phyloP scores from a whole-genome alignment of 805 yeast genomes.

The Yarrowia deformans region DNA sequence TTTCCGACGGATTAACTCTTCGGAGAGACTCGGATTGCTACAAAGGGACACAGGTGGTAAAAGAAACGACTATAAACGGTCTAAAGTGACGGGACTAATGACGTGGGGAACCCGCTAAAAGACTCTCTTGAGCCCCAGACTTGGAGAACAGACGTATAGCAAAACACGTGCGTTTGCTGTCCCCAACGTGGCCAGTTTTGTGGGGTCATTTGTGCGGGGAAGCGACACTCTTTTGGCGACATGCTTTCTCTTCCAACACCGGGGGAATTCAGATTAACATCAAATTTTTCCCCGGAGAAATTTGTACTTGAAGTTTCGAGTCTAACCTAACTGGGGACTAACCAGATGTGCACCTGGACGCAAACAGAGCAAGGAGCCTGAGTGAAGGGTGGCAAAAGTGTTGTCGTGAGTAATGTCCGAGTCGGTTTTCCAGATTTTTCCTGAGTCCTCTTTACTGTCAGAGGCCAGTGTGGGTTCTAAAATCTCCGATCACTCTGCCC shows the following conservation, averaged over 20 bases:
- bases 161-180: background rate
- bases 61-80: background rate
- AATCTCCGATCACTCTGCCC: too few relatives aligned
- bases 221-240: constrained; percentile 10
- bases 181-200: background rate
- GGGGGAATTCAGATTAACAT: background rate
- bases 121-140: too few relatives aligned
- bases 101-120: background rate
- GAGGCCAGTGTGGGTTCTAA: too few relatives aligned
- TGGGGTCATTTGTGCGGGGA: constrained; percentile 33
- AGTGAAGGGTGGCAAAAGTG: background rate
- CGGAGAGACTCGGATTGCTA: constrained; percentile 12
- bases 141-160: background rate
- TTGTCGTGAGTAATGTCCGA: too few relatives aligned
- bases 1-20: constrained; percentile 37
- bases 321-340: background rate
- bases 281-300: constrained; percentile 32
- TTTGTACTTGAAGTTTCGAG: background rate
- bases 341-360: background rate
- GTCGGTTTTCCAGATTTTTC: too few relatives aligned
- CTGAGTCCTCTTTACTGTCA: too few relatives aligned
- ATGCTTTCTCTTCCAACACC: background rate
- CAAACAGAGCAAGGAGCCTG: background rate
- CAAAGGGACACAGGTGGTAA: background rate
- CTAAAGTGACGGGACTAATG: background rate